Conservation (phyloP, 116 monocot genomes). For the Cymodocea nodosa region DNA sequence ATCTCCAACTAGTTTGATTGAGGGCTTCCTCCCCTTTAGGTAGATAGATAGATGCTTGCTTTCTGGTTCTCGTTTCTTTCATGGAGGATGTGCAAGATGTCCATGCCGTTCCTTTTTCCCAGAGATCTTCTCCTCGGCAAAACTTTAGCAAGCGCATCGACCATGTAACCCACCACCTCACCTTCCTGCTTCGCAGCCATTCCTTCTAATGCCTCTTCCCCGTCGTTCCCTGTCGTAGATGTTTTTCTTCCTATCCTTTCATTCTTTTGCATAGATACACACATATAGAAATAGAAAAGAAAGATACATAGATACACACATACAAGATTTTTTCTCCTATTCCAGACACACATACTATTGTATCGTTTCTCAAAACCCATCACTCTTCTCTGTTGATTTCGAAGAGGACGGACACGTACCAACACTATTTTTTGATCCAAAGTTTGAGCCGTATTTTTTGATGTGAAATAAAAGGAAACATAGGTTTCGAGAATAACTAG, state of each 20-base stretch:
- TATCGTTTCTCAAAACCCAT: background rate
- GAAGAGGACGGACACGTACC: background rate
- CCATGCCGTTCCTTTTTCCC: background rate
- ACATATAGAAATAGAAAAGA: too few species aligned
- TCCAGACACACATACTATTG: background rate
- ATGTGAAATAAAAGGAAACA: background rate
- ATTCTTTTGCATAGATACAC: constrained; percentile 18
- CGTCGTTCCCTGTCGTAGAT: background rate
- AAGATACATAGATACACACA: too few species aligned
- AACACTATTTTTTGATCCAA: background rate
- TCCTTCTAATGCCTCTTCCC: background rate
- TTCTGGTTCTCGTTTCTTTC: background rate
- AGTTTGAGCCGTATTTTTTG: background rate
- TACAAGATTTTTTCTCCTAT: background rate
- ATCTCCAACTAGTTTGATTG: too few species aligned
- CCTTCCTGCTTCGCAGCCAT: background rate
- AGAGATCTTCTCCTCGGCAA: background rate
- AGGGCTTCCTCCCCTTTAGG: too few species aligned
- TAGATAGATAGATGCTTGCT: too few species aligned
- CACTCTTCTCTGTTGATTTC: background rate
- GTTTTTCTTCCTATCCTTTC: constrained; percentile 8
- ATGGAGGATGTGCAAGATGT: background rate
- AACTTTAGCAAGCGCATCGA: background rate
- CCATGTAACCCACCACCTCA: background rate
- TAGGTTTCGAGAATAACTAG: background rate